These are phyloP conservation scores for Eucalyptus fibrosa DNA, from an alignment of 345 rosid genomes.

Conservation along the genomic window DNA sequence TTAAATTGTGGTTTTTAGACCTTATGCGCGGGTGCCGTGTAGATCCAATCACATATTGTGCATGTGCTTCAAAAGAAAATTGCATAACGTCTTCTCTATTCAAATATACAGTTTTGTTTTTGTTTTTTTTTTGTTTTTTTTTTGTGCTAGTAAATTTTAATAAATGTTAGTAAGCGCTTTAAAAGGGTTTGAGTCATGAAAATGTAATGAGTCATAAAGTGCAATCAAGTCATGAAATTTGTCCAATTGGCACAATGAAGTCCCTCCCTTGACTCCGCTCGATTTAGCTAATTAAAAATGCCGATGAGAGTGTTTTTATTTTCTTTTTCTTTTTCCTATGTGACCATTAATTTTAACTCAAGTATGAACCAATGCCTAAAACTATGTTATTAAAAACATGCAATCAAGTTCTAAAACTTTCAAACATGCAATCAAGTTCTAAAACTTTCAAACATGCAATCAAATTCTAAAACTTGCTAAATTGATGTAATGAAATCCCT, in stretches of 20 bases:
- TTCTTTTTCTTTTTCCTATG: too few relatives aligned
- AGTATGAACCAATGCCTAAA: not conserved
- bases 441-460: not conserved
- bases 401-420: not conserved
- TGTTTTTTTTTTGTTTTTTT: too few relatives aligned
- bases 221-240: not conserved
- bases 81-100: not conserved
- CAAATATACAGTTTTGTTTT: not conserved
- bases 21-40: not conserved
- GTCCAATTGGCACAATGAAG: not conserved
- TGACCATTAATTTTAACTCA: not conserved
- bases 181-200: rapidly evolving
- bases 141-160: not conserved
- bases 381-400: not conserved
- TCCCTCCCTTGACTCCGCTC: rapidly evolving
- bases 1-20: not conserved
- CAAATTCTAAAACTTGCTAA: not conserved
- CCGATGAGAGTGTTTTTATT: too few relatives aligned
- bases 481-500: not conserved
- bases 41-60: not conserved
- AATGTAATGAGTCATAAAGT: not conserved
- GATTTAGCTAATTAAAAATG: not conserved
- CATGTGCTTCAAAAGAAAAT: not conserved
- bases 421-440: too few relatives aligned
- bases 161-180: not conserved